Percentiles rank a stretch among this genome's conserved stretches.
phyloP scores from a whole-genome alignment of 805 yeast genomes.

The Hemisphaericaspora nanyangensis region DNA sequence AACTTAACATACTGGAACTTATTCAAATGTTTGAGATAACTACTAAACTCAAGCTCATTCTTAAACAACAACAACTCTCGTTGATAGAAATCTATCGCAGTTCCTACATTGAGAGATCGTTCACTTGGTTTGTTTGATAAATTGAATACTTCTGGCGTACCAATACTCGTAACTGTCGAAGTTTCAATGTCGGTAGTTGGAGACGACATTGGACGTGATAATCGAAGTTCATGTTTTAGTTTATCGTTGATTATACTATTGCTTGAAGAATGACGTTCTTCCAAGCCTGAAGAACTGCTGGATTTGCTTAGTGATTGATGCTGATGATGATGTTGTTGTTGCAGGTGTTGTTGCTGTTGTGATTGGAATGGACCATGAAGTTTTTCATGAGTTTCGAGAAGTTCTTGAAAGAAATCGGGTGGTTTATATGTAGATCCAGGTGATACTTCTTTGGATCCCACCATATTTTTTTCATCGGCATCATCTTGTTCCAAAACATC shows the following conservation, averaged over 20 bases:
- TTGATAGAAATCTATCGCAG: constrained; percentile 44
- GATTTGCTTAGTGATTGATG: constrained; percentile 1
- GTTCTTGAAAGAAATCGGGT: constrained; percentile 9
- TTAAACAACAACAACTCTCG: constrained; percentile 53
- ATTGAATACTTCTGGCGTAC: not conserved
- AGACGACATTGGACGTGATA: constrained; percentile 13
- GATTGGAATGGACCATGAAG: no score
- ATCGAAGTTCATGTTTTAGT: constrained; percentile 11
- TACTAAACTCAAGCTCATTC: constrained; percentile 60
- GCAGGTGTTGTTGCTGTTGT: not conserved
- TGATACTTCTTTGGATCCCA: not conserved
- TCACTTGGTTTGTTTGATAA: not conserved
- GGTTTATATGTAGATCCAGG: not conserved
- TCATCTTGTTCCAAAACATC: constrained; percentile 4
- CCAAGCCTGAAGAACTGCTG: no score
- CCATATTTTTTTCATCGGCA: not conserved
- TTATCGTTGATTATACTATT: constrained; percentile 11
- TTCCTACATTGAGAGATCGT: no score
- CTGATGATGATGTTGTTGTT: not conserved
- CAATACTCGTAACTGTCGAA: constrained; percentile 8
- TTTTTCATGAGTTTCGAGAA: constrained; percentile 32
- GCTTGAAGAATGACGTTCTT: constrained; percentile 3
- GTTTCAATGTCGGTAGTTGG: constrained; percentile 23
- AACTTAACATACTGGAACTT: constrained; percentile 24
- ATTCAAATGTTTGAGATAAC: constrained; percentile 47